Evolutionary conservation across 192 early-diverging fungal species (phyloP).

Genomic region (Funneliformis mosseae): DNA sequence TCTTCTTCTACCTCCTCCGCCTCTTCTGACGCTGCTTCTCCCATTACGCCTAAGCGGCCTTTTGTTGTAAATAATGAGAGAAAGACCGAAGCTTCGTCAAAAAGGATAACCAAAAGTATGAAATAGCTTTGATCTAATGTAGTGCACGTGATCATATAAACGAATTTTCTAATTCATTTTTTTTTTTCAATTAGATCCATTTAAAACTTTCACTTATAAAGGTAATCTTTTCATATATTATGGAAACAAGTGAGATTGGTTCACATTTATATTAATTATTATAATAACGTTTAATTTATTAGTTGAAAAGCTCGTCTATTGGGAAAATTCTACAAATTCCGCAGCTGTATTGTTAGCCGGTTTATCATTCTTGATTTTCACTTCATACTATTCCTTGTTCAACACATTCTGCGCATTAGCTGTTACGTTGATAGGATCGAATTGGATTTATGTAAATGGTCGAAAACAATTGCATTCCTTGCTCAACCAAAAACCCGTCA

Average conservation of each 20-base stretch:
- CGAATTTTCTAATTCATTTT: too few relatives aligned
- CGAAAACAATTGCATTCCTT: background rate
- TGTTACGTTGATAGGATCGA: background rate
- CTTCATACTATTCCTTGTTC: slow-evolving; percentile 1
- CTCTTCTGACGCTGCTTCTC: too few relatives aligned
- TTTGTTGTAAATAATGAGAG: too few relatives aligned
- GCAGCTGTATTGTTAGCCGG: background rate
- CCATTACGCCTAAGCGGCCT: too few relatives aligned
- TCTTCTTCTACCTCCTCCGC: too few relatives aligned
- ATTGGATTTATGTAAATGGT: background rate
- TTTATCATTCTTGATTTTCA: background rate
- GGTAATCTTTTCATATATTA: background rate
- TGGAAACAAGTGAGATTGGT: background rate
- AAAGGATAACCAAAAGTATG: too few relatives aligned
- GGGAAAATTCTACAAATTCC: slow-evolving; percentile 16
- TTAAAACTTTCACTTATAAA: too few relatives aligned
- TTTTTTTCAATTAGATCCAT: too few relatives aligned
- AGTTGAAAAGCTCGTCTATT: background rate
- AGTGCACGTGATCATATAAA: too few relatives aligned
- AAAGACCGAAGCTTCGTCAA: too few relatives aligned
- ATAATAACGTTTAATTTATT: background rate
- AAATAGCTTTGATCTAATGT: too few relatives aligned
- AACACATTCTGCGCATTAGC: background rate
- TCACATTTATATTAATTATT: background rate
- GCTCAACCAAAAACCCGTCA: background rate